Percentiles rank a stretch among this genome's conserved stretches.
phyloP scores from a whole-genome alignment of 23 red algal genomes.

The Agarophyton chilense region DNA sequence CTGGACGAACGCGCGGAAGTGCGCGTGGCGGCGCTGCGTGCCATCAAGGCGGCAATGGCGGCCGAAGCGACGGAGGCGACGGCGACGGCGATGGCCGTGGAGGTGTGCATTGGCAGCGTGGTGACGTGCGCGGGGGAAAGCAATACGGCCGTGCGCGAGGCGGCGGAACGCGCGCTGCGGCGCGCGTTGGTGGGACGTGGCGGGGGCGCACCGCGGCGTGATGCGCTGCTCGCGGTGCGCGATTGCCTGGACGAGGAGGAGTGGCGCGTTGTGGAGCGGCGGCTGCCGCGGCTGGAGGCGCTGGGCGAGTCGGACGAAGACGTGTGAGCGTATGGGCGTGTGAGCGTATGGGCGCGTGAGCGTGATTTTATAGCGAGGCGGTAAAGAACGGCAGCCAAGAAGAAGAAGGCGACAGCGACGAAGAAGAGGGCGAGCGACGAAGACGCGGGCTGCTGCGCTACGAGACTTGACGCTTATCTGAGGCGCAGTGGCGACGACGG shows the following conservation, averaged over 20 bases:
- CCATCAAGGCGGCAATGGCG: slow-evolving; percentile 3
- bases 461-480: no score
- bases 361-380: neutral
- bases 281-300: neutral
- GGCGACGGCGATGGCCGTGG: neutral
- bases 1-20: slow-evolving; percentile 33
- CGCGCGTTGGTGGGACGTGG: slow-evolving; percentile 9
- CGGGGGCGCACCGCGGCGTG: neutral
- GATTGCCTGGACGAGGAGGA: slow-evolving; percentile 8
- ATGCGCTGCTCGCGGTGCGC: neutral
- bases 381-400: neutral
- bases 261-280: slow-evolving; percentile 6
- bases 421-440: no score
- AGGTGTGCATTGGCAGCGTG: neutral
- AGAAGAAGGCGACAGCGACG: no score
- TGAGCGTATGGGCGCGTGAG: no score
- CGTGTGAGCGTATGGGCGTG: no score
- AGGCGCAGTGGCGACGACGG: no score
- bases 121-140: slow-evolving; percentile 16
- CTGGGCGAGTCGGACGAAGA: slow-evolving; percentile 29
- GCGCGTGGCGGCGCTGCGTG: slow-evolving; percentile 42
- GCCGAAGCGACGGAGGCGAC: no score
- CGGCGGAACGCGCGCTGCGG: slow-evolving; percentile 37
- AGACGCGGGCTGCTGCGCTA: no score
- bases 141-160: slow-evolving; percentile 46